Percentiles rank a stretch among this genome's conserved stretches.
phyloP scores from a whole-genome alignment of 2,329 filamentous ascomycete genomes.

The Cladophialophora yegresii region DNA sequence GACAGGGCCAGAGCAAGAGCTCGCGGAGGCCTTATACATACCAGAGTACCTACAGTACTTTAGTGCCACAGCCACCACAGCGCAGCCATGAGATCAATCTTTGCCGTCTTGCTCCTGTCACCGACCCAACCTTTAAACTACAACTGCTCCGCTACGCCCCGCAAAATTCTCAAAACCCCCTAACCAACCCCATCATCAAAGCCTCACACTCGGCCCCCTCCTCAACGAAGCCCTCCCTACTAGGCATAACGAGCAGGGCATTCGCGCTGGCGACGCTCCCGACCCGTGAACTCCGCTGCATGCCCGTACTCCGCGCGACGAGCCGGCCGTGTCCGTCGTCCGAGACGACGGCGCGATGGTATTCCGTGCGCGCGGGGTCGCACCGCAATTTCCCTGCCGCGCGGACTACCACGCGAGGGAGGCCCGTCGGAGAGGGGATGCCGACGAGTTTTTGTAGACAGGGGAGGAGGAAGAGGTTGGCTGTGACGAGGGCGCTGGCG shows the following conservation, averaged over 20 bases:
- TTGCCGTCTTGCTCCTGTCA: no score
- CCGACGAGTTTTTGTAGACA: slow-evolving; percentile 77
- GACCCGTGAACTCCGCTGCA: slow-evolving; percentile 85
- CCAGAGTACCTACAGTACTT: no score
- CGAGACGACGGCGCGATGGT: slow-evolving; percentile 77
- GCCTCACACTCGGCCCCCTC: slow-evolving; percentile 75
- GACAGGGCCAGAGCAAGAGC: no score
- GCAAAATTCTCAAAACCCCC: slow-evolving; percentile 32
- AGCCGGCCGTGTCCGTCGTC: slow-evolving; percentile 54
- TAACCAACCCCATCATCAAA: slow-evolving; percentile 68
- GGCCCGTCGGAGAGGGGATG: slow-evolving; percentile 25
- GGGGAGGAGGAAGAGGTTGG: slow-evolving; percentile 91
- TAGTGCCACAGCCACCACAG: no score
- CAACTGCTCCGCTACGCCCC: no score
- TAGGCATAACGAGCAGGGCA: slow-evolving; percentile 69
- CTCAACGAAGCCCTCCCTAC: slow-evolving; percentile 62
- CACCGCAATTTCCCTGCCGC: slow-evolving; percentile 68
- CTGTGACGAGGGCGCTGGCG: slow-evolving; percentile 86
- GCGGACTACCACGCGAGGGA: slow-evolving; percentile 68
- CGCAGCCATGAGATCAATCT: no score
- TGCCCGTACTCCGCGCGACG: slow-evolving; percentile 78
- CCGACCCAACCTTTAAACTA: no score
- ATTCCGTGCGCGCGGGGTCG: slow-evolving; percentile 79
- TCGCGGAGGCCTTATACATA: no score
- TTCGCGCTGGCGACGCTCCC: slow-evolving; percentile 89